phyloP scores from a whole-genome alignment of 768 basidiomycete genomes.

The Kondoa subrosea region DNA sequence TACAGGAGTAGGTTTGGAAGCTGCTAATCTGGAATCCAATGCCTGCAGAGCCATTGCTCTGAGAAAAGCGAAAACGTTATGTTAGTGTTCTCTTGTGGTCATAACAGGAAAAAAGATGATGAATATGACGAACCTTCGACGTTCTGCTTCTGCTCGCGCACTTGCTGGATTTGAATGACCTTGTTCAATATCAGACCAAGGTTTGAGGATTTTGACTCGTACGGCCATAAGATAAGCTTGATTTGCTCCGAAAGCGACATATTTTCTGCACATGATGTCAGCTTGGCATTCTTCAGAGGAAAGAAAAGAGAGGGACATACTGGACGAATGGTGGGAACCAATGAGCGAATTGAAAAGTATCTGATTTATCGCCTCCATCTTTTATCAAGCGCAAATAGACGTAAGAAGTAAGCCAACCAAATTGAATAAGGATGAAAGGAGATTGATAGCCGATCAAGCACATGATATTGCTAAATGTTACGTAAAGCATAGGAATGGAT shows the following conservation, averaged over 20 bases:
- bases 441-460: conserved; percentile 68
- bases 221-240: conserved; percentile 45
- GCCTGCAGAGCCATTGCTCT: conserved; percentile 95
- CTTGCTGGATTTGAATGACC: conserved; percentile 52
- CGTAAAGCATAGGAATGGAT: conserved; percentile 82
- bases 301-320: conserved; percentile 39
- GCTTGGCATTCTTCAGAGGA: conserved; percentile 1
- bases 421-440: conserved; percentile 86
- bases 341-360: conserved; percentile 81
- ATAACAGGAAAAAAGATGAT: not conserved
- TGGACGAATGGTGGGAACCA: conserved; percentile 96
- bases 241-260: conserved; percentile 51
- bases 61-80: conserved; percentile 13
- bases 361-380: conserved; percentile 82
- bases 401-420: conserved; percentile 97
- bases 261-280: conserved; percentile 41
- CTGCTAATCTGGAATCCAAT: conserved; percentile 74
- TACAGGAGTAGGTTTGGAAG: conserved; percentile 20
- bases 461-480: conserved; percentile 73
- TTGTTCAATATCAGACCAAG: conserved; percentile 52
- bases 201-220: conserved; percentile 58
- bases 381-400: conserved; percentile 95
- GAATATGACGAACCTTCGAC: conserved; percentile 51
- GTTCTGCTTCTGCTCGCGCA: conserved; percentile 87
- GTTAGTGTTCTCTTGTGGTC: not conserved